Evolutionary conservation across 441 rosid genomes (phyloP), one percentile per base, ranked within the genome.

Genomic region (Arabidopsis hybrid): DNA sequence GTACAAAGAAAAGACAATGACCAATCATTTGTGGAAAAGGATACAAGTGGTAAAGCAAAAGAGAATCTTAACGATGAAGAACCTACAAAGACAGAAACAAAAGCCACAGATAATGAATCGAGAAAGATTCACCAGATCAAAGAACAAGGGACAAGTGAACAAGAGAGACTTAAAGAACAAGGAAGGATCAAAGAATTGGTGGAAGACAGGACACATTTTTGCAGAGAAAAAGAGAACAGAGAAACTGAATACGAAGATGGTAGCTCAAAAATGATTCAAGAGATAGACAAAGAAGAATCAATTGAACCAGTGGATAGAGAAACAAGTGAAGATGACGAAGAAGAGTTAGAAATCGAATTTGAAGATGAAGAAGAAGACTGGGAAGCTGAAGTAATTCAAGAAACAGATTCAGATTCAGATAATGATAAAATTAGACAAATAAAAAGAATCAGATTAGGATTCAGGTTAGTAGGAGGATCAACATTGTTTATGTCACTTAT

Each of bases 401-500:
- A 60, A 38, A 75, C 52, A 10, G 65, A 56, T 62, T 71, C 63
- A 61, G 29, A 71, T 70, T 67, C 56, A 75, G 76, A 70, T 7
- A 50, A 10, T 34, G 51, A 64, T 5, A 34, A 77, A 52, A 50
- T 52, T 65, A 59, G 65, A 60, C 14, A 72, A 5, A 72, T 72
- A 60, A 72, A 43, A 61, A 62, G 69, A 67, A 34, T 57, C n/a
- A 38, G 66, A 11, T 40, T 76, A 82, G 76, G 74, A 56, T n/a
- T 16, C 21, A 46, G 68, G 21, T 70, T 82, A 39, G 49, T 87
- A 6, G 93, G 93, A 61, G 96, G 96, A 57, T 91, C 96, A 47
- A 80, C 90, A 21, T 61, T 91, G 13, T 78, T 93, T 32, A 83
- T 84, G 55, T 80, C 95, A 65, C 79, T 93, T 56, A 80, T 91